Base-by-base conservation (phyloP, 306 rosid genomes). In the Nissolia schottii region DNA sequence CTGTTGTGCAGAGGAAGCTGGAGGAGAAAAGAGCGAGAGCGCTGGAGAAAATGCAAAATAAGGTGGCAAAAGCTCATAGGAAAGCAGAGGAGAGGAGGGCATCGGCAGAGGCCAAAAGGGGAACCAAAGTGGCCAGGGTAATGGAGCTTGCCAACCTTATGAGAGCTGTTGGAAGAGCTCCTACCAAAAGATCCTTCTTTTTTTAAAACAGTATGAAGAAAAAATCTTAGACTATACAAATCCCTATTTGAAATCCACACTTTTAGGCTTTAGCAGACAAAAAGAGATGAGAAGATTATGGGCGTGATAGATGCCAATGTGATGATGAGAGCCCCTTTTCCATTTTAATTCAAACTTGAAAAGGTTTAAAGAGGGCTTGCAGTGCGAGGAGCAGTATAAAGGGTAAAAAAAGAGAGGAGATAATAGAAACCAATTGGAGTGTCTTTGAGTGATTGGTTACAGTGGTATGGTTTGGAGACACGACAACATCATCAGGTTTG, bases 21-120 rank as follows among this genome's bases (percentile, higher is more conserved):
- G 98, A 94, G 81, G 97, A 89, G 85, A 91, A 85, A 76, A 91
- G 92, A 68, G 98, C 89, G 68, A 94, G 62, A 83, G 97, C 98
- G 1, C 4, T 87, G 40, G 98, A 94, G 70, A 91, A 94, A 86
- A 94, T 88, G 89, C 84, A 94, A 62, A 94, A 94, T 61, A 75
- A 85, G 6, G 75, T 91, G 15, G 98, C 98, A 32, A 94, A 87
- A 84, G 95, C 97, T 32, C 84, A 28, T 18, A 83, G 97, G 79
- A 89, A 91, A 79, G 85, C 96, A 41, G 98, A 89, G 83, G 98
- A 94, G 72, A 94, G 76, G 61, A 94, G 81, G 69, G 98, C 98
- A 22, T 91, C 98, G n/a, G 91, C 97, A 0, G 97, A 91, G 82
- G 92, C 88, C 35, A 89, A 86, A 80, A 91, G 97, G n/a, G 98